phyloP scores from a whole-genome alignment of 345 rosid genomes.

The Rhizophora apiculata region DNA sequence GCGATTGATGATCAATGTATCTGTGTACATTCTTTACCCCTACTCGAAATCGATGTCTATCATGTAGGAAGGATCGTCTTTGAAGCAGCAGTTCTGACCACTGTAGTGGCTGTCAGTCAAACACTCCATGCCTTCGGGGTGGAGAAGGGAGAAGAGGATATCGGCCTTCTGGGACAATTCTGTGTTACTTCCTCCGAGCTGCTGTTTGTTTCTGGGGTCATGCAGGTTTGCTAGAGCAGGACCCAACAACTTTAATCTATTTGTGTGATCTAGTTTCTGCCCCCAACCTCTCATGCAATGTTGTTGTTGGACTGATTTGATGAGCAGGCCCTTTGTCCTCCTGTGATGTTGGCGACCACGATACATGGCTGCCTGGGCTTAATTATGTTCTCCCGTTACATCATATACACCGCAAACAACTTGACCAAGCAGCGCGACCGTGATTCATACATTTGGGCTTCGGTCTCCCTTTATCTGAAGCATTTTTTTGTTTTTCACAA shows the following conservation, averaged over 20 bases:
- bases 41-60: background rate
- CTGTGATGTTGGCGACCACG: background rate
- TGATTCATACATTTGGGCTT: conserved; percentile 7
- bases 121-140: conserved; percentile 18
- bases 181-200: background rate
- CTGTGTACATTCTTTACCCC: background rate
- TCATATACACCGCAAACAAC: conserved; percentile 6
- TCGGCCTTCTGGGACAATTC: conserved; percentile 17
- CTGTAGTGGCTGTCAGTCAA: background rate
- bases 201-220: background rate
- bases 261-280: too few relatives aligned
- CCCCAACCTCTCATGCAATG: too few relatives aligned
- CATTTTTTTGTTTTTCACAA: background rate
- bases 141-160: conserved; percentile 7
- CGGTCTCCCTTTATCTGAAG: conserved; percentile 10
- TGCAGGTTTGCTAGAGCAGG: conserved; percentile 3
- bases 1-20: background rate
- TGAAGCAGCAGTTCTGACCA: conserved; percentile 9
- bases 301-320: too few relatives aligned
- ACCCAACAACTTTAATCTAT: too few relatives aligned
- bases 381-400: conserved; percentile 13
- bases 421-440: conserved; percentile 8
- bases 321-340: conserved; percentile 4
- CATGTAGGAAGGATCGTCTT: conserved; percentile 10
- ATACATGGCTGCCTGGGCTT: background rate